These are phyloP conservation scores for Botrytis fabae DNA, from an alignment of 2,329 filamentous ascomycete genomes.

Conservation along the genomic window DNA sequence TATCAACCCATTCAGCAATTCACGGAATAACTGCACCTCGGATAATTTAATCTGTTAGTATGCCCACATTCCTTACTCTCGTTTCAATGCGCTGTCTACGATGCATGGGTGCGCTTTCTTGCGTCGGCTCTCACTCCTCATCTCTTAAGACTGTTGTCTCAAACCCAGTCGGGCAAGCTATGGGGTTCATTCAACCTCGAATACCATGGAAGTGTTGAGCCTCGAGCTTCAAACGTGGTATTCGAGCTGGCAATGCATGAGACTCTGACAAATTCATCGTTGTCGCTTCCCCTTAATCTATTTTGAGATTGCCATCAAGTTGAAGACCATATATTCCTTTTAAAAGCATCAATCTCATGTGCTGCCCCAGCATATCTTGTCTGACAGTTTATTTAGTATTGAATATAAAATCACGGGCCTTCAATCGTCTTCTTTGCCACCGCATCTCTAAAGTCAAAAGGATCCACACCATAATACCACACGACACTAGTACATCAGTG, in stretches of 20 bases:
- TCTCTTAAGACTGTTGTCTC: background rate
- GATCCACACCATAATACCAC: background rate
- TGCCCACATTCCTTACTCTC: background rate
- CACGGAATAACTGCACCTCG: background rate
- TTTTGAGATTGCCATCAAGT: background rate
- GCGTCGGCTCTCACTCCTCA: background rate
- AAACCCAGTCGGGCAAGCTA: background rate
- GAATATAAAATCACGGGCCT: background rate
- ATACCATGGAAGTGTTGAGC: background rate
- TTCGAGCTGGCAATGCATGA: constrained; percentile 15
- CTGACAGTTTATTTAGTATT: constrained; percentile 12
- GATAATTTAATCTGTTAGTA: background rate
- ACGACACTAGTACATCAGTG: background rate
- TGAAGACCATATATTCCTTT: background rate
- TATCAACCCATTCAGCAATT: background rate
- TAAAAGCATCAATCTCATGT: background rate
- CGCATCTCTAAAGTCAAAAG: background rate
- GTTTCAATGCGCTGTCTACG: background rate
- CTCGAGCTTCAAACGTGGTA: background rate
- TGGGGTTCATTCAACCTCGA: background rate
- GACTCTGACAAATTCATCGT: background rate
- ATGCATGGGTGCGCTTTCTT: background rate
- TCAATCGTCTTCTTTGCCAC: background rate
- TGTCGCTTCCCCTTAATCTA: background rate
- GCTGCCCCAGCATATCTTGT: background rate